Evolutionary conservation across 1,139 yeast species (phyloP), one percentile per base, ranked within the genome.

Genomic region (Arxiozyma heterogenica): DNA sequence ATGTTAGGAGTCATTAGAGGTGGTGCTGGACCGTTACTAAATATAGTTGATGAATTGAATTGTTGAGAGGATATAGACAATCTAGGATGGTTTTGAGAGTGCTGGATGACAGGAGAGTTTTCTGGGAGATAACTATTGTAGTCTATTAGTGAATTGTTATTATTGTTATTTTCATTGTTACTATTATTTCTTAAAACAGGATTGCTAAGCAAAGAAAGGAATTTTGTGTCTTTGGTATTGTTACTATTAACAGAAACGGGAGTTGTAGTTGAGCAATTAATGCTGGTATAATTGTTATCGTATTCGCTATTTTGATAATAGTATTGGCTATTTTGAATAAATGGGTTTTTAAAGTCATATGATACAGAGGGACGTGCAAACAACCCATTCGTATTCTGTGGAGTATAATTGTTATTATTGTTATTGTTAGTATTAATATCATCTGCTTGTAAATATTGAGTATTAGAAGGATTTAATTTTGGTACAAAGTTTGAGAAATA

Each of bases 51-150:
- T 47, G 9, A 44, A 39, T 47, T 38, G 9, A 39, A 38, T 11
- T 38, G 49, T 41, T 38, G 49, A 22, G 49, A 41, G 6, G 47
- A 45, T 18, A 27, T 30, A 9, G 47, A 45, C 30, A 45, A 30
- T 30, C 41, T 27, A 4, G 38, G 30, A 11, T 47, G 50, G 25
- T 23, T 18, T 15, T 34, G 22, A 38, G 39, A 30, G 6, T 15
- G 43, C 18, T 41, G 50, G 11, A 47, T 18, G 20, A 41, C 6
- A 6, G 44, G 44, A 22, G 50, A 39, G 22, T 47, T 47, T 23
- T 44, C 44, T 17, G 49, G 49, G 21, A 47, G 34, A 47, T 47
- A 47, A 38, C 38, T 47, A 34, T 20, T 47, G 21, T 47, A 47
- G 25, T 47, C 42, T 18, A 47, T 20, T 41, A 47, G 22, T 17